Base-by-base conservation (phyloP, 495 filamentous ascomycete genomes). In the Hypoxylon fuscum region DNA sequence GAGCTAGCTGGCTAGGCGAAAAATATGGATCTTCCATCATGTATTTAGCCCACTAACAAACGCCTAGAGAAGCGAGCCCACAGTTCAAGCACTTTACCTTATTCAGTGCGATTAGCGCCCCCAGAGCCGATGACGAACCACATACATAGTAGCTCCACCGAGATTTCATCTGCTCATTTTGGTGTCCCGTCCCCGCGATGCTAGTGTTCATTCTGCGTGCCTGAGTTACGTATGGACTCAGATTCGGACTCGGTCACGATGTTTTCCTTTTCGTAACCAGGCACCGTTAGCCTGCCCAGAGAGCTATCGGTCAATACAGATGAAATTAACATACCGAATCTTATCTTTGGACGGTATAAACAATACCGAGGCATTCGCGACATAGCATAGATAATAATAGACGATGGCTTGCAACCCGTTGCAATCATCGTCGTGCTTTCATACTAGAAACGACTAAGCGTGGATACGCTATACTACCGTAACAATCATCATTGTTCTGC, bases 101-200 rank as follows among this genome's bases (percentile, higher is more conserved):
- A 37, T 56, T 40, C 41, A 47, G 46, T 23, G 53, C 46, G 22
- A 37, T 14, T 11, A 14, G 32, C 41, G 48, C 11, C 54, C 49
- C 50, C 21, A 40, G 43, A 25, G 29, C 41, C 49, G 55, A 59
- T 59, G 55, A 59, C 62, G 62, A 65, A 38, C 50, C 41, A 4
- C n/a, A n/a, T n/a, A n/a, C n/a, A n/a, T n/a, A 37, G 9, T 34
- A 11, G 23, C 55, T 55, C 55, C 58, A 59, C 54, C 55, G 50
- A 65, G 49, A 53, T 55, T 59, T 6, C 44, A 49, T 45, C 42
- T 47, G 8, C 27, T 54, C 22, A 54, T 31, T 42, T 38, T 46
- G 31, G 27, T 17, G 17, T 20, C 34, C 12, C 31, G 15, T 37
- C 60, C 53, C 48, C 54, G 54, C 54, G 46, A 56, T 46, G 43